phyloP scores from a whole-genome alignment of 192 early-diverging fungal genomes.

The Umbelopsis sp. region DNA sequence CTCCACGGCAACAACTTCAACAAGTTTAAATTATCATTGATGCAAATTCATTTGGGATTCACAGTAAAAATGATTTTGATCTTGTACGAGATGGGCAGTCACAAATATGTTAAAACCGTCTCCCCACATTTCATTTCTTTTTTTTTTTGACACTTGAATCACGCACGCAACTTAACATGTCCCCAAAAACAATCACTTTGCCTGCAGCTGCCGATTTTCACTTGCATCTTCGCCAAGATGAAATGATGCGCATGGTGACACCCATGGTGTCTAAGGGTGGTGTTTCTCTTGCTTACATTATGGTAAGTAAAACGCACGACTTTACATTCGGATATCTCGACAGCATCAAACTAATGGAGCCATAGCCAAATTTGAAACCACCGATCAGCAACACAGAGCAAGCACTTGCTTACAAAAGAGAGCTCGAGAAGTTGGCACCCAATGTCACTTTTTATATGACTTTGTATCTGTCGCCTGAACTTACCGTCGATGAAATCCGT shows the following conservation, averaged over 20 bases:
- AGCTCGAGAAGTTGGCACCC: conserved; percentile 83
- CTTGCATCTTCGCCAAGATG: conserved; percentile 90
- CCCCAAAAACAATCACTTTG: conserved; percentile 56
- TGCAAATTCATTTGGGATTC: too few species aligned
- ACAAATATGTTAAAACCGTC: too few species aligned
- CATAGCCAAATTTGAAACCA: conserved; percentile 91
- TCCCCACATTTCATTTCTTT: not conserved
- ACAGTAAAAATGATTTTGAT: too few species aligned
- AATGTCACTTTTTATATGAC: conserved; percentile 91
- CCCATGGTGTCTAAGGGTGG: conserved; percentile 80
- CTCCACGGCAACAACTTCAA: not conserved
- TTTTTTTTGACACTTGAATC: conserved; percentile 14
- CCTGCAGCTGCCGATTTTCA: conserved; percentile 91
- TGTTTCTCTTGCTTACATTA: conserved; percentile 85
- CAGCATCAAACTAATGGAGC: not conserved
- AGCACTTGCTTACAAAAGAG: conserved; percentile 82
- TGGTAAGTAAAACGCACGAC: conserved; percentile 58
- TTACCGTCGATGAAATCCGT: conserved; percentile 88
- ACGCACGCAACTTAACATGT: too few species aligned
- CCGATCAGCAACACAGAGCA: conserved; percentile 85
- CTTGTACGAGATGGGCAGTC: too few species aligned
- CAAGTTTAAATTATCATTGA: too few species aligned
- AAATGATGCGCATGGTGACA: conserved; percentile 89
- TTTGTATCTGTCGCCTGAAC: conserved; percentile 83
- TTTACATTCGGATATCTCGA: not conserved